Base-by-base conservation (phyloP, 768 basidiomycete species). In the Termitomyces sp. region DNA sequence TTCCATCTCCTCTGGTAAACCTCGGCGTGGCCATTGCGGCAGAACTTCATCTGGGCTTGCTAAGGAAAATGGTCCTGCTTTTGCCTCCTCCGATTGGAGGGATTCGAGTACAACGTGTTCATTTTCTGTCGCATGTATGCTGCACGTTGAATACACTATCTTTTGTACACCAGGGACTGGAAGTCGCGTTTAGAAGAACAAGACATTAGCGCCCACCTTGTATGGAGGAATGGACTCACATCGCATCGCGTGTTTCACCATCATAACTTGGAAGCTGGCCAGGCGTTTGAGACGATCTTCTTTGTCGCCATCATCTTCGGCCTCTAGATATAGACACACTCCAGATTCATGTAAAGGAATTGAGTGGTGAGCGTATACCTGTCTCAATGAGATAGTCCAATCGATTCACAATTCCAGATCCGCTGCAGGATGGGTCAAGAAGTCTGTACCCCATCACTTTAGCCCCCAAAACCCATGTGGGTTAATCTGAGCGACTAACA, bases 121-220 rank as follows among this genome's bases (percentile, higher is more conserved):
- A 71, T 99, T 95, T 68, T 99, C 97, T 42, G 81, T 81, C 15
- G 90, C 82, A 71, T 98, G 88, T 48, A 97, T 77, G 61, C 94
- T 97, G 69, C 96, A 99, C n/a, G 97, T 99, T 24, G 95, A 98
- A 71, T 99, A 98, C 28, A 94, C 94, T 64, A 99, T 92, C 64
- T 82, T 85, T 57, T 78, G 72, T 36, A 86, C 90, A 41, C 78
- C 77, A 1, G 92, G 87, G 71, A 95, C 94, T 96, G 22, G 69
- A 60, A 59, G 36, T 56, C 28, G 51, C 60, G 51, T 56, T 37
- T 26, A 54, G 58, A 54, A 60, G 31, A 12, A 33, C 36, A 36
- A 52, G 58, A 12, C 15, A 39, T 50, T 33, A 56, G 54, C 42
- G 45, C 39, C 34, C 16, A 39, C 37, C 18, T 5, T 20, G 13